Evolutionary conservation across 768 basidiomycete species (phyloP), one percentile per base, ranked within the genome.

Genomic region (Tricholoma hemisulphureum): DNA sequence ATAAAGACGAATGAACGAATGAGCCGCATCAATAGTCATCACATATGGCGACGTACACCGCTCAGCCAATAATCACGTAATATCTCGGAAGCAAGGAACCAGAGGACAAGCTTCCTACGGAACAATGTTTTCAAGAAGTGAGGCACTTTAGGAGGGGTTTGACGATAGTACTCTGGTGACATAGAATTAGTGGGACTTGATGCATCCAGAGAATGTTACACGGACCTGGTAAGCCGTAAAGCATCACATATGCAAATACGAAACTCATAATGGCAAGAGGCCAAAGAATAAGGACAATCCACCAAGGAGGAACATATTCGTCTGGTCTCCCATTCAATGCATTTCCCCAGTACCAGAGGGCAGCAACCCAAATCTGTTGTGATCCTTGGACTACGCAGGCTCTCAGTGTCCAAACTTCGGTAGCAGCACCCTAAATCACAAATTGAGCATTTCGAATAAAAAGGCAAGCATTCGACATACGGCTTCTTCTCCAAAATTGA

Each of bases 401-500:
- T 29, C 95, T 84, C 58, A 94, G 69, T 28, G 88, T 90, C 95
- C 95, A 97, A 14, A 95, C 86, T 71, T 97, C 95, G 6, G 95
- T 95, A 1, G 95, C 93, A 55, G 95, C 93, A 65, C 95, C 94
- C 85, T 91, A 65, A 37, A 28, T 29, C 41, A 43, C 21, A 45
- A 28, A 61, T 55, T 62, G 43, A 58, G 50, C 39, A 41, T 43
- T 10, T 7, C 53, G 39, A 55, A 24, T 26, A 46, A 23, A 28
- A n/a, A 48, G 20, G n/a, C 14, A 48, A 31, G 10, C n/a, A n/a
- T 20, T n/a, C 6, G 37, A 76, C 80, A 51, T 72, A 89, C 90
- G 16, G 94, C 95, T 80, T 96, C 95, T 77, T 97, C 95, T 71
- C 95, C 95, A 70, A 97, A 97, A 73, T 97, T 97, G 60, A 95